Evolutionary conservation across 495 filamentous ascomycete genomes (phyloP).

Genomic region (Daldinia decipiens): DNA sequence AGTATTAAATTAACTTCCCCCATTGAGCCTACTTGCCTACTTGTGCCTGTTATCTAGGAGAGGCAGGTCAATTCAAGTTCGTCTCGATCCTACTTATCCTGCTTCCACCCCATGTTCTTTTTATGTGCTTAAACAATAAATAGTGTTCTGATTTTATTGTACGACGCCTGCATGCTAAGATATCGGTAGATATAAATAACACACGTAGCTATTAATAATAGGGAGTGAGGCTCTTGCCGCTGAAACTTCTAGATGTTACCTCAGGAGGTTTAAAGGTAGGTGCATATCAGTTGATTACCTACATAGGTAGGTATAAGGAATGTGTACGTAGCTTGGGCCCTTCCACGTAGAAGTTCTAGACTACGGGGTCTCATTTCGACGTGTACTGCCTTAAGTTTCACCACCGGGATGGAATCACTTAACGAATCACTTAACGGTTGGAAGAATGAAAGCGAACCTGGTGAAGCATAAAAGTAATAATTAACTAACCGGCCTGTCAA

Average conservation of each 20-base stretch:
- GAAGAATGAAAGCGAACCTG: neutral
- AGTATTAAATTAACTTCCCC: slow-evolving; percentile 34
- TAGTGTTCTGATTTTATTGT: neutral
- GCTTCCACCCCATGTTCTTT: slow-evolving; percentile 12
- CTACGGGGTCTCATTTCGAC: slow-evolving; percentile 23
- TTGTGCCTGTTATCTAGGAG: slow-evolving; percentile 2
- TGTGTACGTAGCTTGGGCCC: neutral
- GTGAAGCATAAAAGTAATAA: slow-evolving; percentile 4
- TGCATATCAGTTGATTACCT: no score
- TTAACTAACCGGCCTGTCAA: neutral
- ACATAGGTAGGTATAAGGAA: no score
- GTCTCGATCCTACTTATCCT: slow-evolving; percentile 16
- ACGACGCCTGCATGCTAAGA: slow-evolving; percentile 7
- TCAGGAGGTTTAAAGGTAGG: slow-evolving; percentile 8
- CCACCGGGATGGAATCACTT: slow-evolving; percentile 21
- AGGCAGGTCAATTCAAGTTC: slow-evolving; percentile 22
- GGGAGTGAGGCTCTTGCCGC: slow-evolving; percentile 29
- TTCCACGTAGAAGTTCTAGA: slow-evolving; percentile 8
- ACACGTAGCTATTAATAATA: slow-evolving; percentile 7
- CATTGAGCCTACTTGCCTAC: slow-evolving; percentile 24
- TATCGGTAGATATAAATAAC: slow-evolving; percentile 31
- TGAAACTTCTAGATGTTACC: slow-evolving; percentile 31
- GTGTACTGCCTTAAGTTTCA: slow-evolving; percentile 33
- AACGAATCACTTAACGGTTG: slow-evolving; percentile 2
- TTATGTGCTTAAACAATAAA: slow-evolving; percentile 4